Evolutionary conservation across 2,329 filamentous ascomycete species (phyloP).

Genomic region (Zalaria sp.): DNA sequence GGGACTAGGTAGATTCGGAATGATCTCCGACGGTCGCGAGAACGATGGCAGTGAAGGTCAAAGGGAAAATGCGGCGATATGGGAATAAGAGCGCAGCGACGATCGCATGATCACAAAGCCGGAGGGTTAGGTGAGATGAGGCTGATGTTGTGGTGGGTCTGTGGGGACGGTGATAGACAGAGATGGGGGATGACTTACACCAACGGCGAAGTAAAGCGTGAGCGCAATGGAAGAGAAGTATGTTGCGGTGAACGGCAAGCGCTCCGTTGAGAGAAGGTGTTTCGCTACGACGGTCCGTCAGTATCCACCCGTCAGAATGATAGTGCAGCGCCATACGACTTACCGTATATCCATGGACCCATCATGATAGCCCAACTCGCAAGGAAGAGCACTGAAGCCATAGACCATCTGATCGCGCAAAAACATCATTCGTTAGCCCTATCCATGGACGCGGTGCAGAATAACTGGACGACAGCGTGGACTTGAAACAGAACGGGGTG

Average conservation of each 20-base stretch:
- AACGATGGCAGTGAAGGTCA: not conserved
- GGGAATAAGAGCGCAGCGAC: not conserved
- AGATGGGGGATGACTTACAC: conserved; percentile 47
- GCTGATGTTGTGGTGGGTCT: too few species aligned
- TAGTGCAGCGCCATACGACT: conserved; percentile 11
- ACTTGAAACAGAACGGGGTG: not conserved
- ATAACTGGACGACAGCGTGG: conserved; percentile 3
- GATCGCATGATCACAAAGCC: too few species aligned
- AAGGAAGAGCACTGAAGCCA: conserved; percentile 82
- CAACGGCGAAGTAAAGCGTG: conserved; percentile 83
- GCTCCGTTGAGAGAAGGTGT: conserved; percentile 71
- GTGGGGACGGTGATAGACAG: too few species aligned
- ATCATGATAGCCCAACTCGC: conserved; percentile 88
- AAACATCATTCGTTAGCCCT: conserved; percentile 19
- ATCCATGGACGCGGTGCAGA: conserved; percentile 4
- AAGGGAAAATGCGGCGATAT: not conserved
- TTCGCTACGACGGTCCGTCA: conserved; percentile 32
- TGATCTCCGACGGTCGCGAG: not conserved
- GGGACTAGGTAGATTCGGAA: not conserved
- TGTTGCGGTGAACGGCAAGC: conserved; percentile 81
- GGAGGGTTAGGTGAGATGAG: too few species aligned
- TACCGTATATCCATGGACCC: conserved; percentile 67
- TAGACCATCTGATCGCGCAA: conserved; percentile 61
- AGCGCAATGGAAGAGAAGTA: conserved; percentile 89
- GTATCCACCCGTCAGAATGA: not conserved